Percentiles rank a stretch among this genome's conserved stretches.
phyloP scores from a whole-genome alignment of 192 early-diverging fungal genomes.

The Rhizophagus prolifer region DNA sequence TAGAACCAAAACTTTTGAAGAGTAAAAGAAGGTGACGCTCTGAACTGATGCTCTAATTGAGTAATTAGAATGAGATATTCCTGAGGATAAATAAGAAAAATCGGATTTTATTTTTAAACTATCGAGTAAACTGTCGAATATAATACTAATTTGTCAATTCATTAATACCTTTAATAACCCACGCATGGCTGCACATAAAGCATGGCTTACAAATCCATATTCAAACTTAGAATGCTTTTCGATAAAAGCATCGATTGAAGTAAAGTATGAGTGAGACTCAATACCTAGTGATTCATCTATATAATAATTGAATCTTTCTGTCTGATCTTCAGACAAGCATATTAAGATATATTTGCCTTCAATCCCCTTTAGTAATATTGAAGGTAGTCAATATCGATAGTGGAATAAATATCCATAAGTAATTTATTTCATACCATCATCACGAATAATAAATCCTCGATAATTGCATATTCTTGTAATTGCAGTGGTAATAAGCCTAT shows the following conservation, averaged over 20 bases:
- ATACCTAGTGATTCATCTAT: constrained; percentile 10
- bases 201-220: constrained; percentile 87
- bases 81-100: constrained; percentile 37
- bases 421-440: constrained; percentile 60
- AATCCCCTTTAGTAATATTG: constrained; percentile 58
- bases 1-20: constrained; percentile 94
- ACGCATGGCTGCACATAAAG: constrained; percentile 81
- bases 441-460: constrained; percentile 88
- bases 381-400: constrained; percentile 6
- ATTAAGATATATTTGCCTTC: constrained; percentile 73
- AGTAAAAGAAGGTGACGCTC: constrained; percentile 69
- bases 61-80: constrained; percentile 84
- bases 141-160: background rate
- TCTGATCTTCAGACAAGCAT: constrained; percentile 33
- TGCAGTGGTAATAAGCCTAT: constrained; percentile 45
- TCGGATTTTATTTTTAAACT: background rate
- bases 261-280: constrained; percentile 52
- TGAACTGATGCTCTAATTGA: constrained; percentile 85
- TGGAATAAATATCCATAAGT: background rate
- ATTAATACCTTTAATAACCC: constrained; percentile 63
- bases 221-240: constrained; percentile 69
- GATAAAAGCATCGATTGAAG: constrained; percentile 75
- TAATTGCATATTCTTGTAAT: constrained; percentile 77
- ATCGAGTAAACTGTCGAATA: too few species aligned
- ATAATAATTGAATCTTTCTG: constrained; percentile 20